Evolutionary conservation across 495 filamentous ascomycete genomes (phyloP).

Genomic region (Aspergillus biplanus): DNA sequence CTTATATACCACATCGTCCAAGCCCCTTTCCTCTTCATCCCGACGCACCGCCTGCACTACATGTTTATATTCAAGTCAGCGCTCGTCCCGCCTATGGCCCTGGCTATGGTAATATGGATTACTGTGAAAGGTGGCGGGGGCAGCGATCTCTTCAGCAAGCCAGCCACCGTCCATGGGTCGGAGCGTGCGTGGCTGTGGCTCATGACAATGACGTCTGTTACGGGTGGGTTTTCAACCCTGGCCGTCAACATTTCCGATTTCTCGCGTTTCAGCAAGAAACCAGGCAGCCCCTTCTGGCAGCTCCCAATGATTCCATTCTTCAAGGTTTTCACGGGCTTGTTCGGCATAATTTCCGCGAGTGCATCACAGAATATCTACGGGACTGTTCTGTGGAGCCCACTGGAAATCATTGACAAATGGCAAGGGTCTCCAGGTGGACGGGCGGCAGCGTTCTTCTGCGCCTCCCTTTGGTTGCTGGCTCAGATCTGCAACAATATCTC

Average conservation of each 20-base stretch:
- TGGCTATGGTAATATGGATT: slow-evolving; percentile 19
- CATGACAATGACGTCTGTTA: slow-evolving; percentile 13
- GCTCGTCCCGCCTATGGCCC: slow-evolving; percentile 12
- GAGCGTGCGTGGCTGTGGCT: slow-evolving; percentile 16
- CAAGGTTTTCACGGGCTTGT: slow-evolving; percentile 11
- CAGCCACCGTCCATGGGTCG: slow-evolving; percentile 10
- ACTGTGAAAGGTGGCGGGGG: slow-evolving; percentile 13
- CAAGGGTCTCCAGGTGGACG: slow-evolving; percentile 7
- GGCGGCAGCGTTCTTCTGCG: slow-evolving; percentile 17
- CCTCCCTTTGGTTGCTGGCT: slow-evolving; percentile 9
- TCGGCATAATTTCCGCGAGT: slow-evolving; percentile 14
- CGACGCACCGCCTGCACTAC: slow-evolving; percentile 12
- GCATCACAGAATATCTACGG: slow-evolving; percentile 16
- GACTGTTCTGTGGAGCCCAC: slow-evolving; percentile 11
- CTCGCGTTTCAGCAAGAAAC: slow-evolving; percentile 18
- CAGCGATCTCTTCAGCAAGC: slow-evolving; percentile 12
- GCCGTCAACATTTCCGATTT: slow-evolving; percentile 17
- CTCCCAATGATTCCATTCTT: slow-evolving; percentile 16
- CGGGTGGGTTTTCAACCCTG: slow-evolving; percentile 14
- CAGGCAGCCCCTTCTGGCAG: slow-evolving; percentile 12
- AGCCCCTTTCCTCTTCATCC: slow-evolving; percentile 17
- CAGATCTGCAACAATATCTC: slow-evolving; percentile 18
- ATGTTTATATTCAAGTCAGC: slow-evolving; percentile 19
- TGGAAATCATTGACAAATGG: slow-evolving; percentile 17
- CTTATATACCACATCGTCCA: slow-evolving; percentile 14